Evolutionary conservation across 2,329 filamentous ascomycete genomes (phyloP), one percentile per base, ranked within the genome.

Genomic region (Proliferodiscus dingleyae): DNA sequence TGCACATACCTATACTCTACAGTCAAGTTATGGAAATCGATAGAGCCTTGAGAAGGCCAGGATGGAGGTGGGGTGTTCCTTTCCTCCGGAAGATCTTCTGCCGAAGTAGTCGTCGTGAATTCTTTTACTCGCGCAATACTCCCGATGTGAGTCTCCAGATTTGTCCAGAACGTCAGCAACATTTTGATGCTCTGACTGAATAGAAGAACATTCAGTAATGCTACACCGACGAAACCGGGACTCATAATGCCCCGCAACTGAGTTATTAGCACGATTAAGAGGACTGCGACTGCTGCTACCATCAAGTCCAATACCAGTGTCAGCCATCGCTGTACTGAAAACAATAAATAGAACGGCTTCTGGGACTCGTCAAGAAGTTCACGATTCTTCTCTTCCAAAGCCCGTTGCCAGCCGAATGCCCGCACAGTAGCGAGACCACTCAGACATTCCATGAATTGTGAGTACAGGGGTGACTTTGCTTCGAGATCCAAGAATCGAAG

Each of bases 261-360:
- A 5, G 61, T 55, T 4, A 57, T 56, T 2, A 69, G 54, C 3
- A 57, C 51, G 8, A 61, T 58, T 23, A 66, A 41, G 15, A 59
- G 45, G 19, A 57, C 50, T 2, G 63, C 63, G 0, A 66, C 28
- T 7, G 52, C 54, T 8, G 22, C 47, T 15, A 52, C 47, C 13
- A 52, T 22, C n/a, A 54, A 21, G 22, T 54, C 50, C 7, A 54
- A 15, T 0, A 70, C 68, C 1, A 81, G 65, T 0, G 58, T 66
- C 1, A 81, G 66, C 77, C 78, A 81, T 21, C 74, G 67, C 57
- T 82, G 79, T 2, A 79, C 69, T 33, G 72, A 70, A 46, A 70
- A 73, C 9, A 81, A 65, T 0, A 79, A 66, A 52, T 82, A 82
- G 43, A 74, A 77, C 0, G 78, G 77, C 16, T 66, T 64, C 52